Evolutionary conservation across 176 grass and related monocot species (phyloP).

Genomic region (Aegilops umbellulata): DNA sequence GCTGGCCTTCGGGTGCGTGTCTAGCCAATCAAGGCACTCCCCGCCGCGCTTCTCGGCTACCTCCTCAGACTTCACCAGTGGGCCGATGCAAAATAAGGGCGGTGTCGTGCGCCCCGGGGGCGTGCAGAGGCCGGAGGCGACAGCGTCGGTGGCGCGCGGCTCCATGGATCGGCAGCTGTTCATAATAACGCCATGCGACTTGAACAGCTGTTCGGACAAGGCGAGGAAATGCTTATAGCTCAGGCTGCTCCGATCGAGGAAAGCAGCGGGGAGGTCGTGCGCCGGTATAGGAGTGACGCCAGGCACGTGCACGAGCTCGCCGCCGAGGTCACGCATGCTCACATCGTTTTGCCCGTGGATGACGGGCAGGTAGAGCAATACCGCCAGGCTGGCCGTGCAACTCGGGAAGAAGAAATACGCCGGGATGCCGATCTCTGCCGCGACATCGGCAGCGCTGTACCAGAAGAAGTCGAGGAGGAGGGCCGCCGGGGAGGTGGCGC

Average conservation of each 20-base stretch:
- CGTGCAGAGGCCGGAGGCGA: slow-evolving; percentile 22
- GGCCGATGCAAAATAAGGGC: slow-evolving; percentile 27
- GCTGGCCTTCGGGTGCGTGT: neutral
- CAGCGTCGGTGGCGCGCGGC: slow-evolving; percentile 23
- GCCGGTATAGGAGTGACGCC: slow-evolving; percentile 34
- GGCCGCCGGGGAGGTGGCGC: slow-evolving; percentile 1
- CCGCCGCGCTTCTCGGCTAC: neutral
- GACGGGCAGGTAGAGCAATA: slow-evolving; percentile 11
- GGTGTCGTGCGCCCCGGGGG: neutral
- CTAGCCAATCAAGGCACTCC: neutral
- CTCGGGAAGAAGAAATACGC: slow-evolving; percentile 42
- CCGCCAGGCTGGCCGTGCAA: slow-evolving; percentile 5
- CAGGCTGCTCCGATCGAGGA: neutral
- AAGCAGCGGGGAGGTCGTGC: slow-evolving; percentile 18
- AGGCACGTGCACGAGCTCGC: neutral
- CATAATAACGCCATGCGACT: slow-evolving; percentile 34
- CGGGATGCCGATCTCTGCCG: slow-evolving; percentile 52
- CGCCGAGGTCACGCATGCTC: slow-evolving; percentile 1
- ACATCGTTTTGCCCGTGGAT: neutral
- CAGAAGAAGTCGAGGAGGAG: slow-evolving; percentile 64
- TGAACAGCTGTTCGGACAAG: neutral
- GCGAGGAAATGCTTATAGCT: slow-evolving; percentile 14
- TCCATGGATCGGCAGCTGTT: slow-evolving; percentile 45
- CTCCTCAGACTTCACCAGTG: slow-evolving; percentile 27
- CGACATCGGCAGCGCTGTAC: slow-evolving; percentile 30